Percentiles rank a stretch among this genome's conserved stretches.
Conservation (phyloP, 805 yeast genomes). For the Cephaloascus albidus region DNA sequence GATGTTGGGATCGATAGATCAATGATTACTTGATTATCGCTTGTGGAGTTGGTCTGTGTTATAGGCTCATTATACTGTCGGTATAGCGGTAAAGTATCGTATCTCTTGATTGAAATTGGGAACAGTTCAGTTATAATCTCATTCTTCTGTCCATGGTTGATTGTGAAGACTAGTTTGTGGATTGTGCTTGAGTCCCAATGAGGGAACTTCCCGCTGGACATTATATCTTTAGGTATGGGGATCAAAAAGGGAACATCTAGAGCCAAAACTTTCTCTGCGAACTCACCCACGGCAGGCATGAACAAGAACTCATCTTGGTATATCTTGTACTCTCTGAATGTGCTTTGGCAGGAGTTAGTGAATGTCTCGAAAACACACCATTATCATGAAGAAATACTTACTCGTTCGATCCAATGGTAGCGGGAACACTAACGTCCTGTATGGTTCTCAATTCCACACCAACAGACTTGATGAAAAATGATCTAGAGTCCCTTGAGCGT, state of each 20-base stretch:
- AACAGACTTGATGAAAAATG: conserved; percentile 37
- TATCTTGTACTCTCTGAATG: conserved; percentile 20
- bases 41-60: conserved; percentile 29
- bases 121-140: conserved; percentile 18
- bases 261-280: conserved; percentile 34
- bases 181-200: conserved; percentile 38
- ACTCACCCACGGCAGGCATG: conserved; percentile 28
- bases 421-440: conserved; percentile 35
- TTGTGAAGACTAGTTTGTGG: conserved; percentile 31
- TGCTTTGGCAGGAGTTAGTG: neutral
- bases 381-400: neutral
- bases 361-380: neutral
- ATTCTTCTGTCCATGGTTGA: conserved; percentile 2
- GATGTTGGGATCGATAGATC: conserved; percentile 39
- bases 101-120: conserved; percentile 46
- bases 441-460: conserved; percentile 38
- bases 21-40: conserved; percentile 38
- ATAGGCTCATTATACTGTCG: conserved; percentile 47
- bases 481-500: conserved; percentile 38
- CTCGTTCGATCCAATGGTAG: conserved; percentile 24
- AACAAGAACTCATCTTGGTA: conserved; percentile 24
- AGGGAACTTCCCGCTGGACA: conserved; percentile 40
- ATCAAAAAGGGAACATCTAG: conserved; percentile 52
- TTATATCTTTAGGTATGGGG: conserved; percentile 43
- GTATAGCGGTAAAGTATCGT: conserved; percentile 47